Conservation (phyloP, 345 rosid species). For the Eucalyptus curtisii region DNA sequence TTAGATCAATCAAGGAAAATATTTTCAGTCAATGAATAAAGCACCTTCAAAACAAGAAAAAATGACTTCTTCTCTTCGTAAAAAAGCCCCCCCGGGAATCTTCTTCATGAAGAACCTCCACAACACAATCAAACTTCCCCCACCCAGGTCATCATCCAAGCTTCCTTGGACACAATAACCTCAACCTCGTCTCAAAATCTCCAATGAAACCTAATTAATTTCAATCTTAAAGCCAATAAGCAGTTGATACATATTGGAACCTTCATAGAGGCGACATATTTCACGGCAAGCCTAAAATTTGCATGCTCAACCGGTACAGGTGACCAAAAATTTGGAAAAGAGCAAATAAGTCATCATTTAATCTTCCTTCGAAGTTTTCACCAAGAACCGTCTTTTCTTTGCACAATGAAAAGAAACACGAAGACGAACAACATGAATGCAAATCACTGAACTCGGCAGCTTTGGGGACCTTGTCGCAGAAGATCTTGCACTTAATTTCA, state of each 20-base stretch:
- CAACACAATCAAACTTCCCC: not conserved
- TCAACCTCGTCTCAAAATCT: too few species aligned
- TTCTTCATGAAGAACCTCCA: not conserved
- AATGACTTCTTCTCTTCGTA: too few species aligned
- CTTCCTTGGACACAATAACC: not conserved
- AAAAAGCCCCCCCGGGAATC: too few species aligned
- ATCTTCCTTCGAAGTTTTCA: not conserved
- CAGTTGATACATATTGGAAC: too few species aligned
- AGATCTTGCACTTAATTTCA: constrained; percentile 88
- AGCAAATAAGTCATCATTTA: too few species aligned
- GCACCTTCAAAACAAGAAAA: too few species aligned
- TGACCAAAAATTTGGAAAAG: too few species aligned
- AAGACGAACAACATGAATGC: not conserved
- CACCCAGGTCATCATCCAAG: not conserved
- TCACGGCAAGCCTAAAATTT: too few species aligned
- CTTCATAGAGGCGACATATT: too few species aligned
- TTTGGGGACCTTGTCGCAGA: constrained; percentile 85
- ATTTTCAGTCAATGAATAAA: too few species aligned
- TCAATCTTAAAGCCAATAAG: not conserved
- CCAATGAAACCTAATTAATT: not conserved
- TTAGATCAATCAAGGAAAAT: too few species aligned
- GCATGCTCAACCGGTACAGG: too few species aligned
- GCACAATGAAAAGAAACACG: not conserved
- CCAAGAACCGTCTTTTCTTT: not conserved
- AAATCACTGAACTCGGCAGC: constrained; percentile 52